phyloP scores from a whole-genome alignment of 768 basidiomycete species.

The Gautieria morchelliformis region DNA sequence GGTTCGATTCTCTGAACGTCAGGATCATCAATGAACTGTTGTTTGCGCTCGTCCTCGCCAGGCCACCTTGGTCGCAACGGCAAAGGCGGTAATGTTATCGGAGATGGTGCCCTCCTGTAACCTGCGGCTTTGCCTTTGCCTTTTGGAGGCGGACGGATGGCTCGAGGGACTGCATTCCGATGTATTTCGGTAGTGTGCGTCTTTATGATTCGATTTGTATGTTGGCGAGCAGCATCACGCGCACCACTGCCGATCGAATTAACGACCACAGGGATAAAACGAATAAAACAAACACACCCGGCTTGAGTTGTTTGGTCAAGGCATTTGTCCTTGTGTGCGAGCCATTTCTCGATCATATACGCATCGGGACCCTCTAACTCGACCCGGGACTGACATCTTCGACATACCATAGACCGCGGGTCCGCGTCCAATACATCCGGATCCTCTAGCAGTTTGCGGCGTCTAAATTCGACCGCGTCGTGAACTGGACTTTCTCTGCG shows the following conservation, averaged over 20 bases:
- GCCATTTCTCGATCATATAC: neutral
- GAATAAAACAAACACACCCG: neutral
- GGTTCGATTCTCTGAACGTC: slow-evolving; percentile 4
- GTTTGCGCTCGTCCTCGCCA: slow-evolving; percentile 8
- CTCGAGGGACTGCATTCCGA: neutral
- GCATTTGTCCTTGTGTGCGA: neutral
- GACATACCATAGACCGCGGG: neutral
- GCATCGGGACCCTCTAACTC: neutral
- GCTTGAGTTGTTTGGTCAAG: neutral
- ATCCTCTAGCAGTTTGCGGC: neutral
- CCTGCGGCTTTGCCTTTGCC: neutral
- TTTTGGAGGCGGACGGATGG: neutral
- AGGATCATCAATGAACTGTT: slow-evolving; percentile 3
- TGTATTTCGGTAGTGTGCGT: neutral
- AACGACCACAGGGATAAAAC: neutral
- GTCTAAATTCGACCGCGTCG: neutral
- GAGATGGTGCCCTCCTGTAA: neutral
- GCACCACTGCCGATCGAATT: neutral
- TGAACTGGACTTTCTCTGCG: neutral
- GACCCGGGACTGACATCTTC: neutral
- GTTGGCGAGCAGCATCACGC: neutral
- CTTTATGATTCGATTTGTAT: neutral
- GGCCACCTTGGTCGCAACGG: slow-evolving; percentile 8
- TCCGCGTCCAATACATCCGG: neutral
- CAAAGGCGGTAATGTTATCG: slow-evolving; percentile 1